Evolutionary conservation across 257 asterid genomes (phyloP).

Genomic region (Coffea eugenioides): DNA sequence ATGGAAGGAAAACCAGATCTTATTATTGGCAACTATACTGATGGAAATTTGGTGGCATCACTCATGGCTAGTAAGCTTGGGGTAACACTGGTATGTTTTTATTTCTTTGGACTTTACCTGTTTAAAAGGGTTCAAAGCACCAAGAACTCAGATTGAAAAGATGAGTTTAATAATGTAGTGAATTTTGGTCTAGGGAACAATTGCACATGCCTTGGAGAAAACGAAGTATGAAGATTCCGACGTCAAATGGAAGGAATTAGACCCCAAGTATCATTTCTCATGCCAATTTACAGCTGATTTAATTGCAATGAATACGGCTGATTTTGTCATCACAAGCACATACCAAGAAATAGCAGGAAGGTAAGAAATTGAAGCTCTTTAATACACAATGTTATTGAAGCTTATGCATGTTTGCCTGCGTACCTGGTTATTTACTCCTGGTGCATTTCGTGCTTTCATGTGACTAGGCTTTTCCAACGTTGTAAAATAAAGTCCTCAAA

Average conservation of each 20-base stretch:
- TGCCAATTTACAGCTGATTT: conserved; percentile 93
- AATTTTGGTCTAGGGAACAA: conserved; percentile 60
- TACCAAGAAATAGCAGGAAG: conserved; percentile 97
- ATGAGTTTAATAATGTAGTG: background rate
- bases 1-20: conserved; percentile 96
- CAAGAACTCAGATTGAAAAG: background rate
- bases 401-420: background rate
- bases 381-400: background rate
- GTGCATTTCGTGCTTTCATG: background rate
- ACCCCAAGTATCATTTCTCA: conserved; percentile 77
- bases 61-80: conserved; percentile 94
- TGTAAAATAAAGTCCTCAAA: background rate
- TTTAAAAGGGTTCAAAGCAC: background rate
- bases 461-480: background rate
- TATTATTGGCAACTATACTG: conserved; percentile 81
- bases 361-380: conserved; percentile 25
- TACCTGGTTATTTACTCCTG: background rate
- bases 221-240: conserved; percentile 95
- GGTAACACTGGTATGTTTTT: conserved; percentile 60
- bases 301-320: conserved; percentile 86
- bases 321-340: conserved; percentile 89
- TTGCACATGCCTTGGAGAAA: conserved; percentile 95
- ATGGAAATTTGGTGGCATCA: conserved; percentile 92
- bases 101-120: background rate
- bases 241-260: conserved; percentile 76